Conservation (phyloP, 2,329 filamentous ascomycete species). For the Phialophora expanda region DNA sequence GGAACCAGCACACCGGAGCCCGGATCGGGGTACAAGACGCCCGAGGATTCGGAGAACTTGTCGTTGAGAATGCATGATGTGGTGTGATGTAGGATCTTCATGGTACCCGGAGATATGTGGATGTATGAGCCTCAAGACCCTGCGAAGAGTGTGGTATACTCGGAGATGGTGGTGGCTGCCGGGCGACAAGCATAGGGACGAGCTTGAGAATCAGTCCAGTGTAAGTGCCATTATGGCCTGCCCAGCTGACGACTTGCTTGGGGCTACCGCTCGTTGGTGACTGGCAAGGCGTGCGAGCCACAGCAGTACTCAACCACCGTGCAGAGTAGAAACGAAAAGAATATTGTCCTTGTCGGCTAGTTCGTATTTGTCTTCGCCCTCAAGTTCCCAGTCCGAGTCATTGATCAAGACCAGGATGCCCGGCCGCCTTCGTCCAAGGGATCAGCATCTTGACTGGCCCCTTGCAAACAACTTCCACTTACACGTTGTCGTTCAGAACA, state of each 20-base stretch:
- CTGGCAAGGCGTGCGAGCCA: background rate
- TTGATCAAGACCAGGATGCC: slow-evolving; percentile 97
- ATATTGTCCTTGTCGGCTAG: slow-evolving; percentile 83
- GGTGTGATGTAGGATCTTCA: slow-evolving; percentile 27
- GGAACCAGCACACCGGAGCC: slow-evolving; percentile 50
- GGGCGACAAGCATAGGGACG: background rate
- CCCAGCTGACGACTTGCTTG: slow-evolving; percentile 7
- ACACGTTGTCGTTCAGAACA: slow-evolving; percentile 86
- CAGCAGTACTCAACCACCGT: slow-evolving; percentile 71
- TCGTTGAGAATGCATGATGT: slow-evolving; percentile 39
- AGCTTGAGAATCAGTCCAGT: background rate
- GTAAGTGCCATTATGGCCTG: slow-evolving; percentile 1
- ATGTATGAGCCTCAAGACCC: background rate
- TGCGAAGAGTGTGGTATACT: background rate
- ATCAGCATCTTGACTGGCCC: background rate
- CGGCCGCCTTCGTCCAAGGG: slow-evolving; percentile 68
- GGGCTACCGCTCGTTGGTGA: background rate
- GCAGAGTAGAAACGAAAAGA: slow-evolving; percentile 93
- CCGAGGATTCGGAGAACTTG: slow-evolving; percentile 37
- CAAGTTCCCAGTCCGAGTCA: slow-evolving; percentile 97
- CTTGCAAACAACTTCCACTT: slow-evolving; percentile 47
- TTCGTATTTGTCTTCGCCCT: slow-evolving; percentile 90
- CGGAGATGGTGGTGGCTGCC: background rate
- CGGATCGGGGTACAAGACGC: slow-evolving; percentile 46
- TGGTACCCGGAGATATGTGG: background rate